Base-by-base conservation (phyloP, 371 early-diverging fungal species). In the Mortierella sp. region DNA sequence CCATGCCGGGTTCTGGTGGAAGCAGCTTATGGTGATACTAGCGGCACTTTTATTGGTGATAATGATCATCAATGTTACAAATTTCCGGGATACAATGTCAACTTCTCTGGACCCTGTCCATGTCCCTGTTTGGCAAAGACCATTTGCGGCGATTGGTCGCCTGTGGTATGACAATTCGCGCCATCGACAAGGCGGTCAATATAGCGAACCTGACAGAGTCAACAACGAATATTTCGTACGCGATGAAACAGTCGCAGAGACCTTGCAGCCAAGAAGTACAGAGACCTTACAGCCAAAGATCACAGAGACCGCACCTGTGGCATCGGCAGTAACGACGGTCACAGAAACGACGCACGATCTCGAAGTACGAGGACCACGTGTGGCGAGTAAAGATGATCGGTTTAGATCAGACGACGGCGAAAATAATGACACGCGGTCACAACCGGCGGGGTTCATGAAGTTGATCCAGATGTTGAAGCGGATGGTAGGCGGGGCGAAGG, bases 21-120 rank as follows among this genome's bases (percentile, higher is more conserved):
- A 66, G 49, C 70, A 49, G 35, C 59, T 72, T n/a, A 58, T 75
- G 66, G 66, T 64, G 18, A 37, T 51, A 6, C 5, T 80, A 10
- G 75, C 51, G n/a, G 68, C 76, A 1, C 18, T 65, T 10, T 32
- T 47, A 4, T 35, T 80, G 62, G 70, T 75, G 28, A 52, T 75
- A 22, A 64, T 75, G 70, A 69, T 80, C 12, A 61, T 67, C 70
- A 80, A 80, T 30, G 72, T 64, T n/a, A 72, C 75, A 24, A 66
- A 72, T 10, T 80, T 80, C 60, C 75, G 72, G 52, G 75, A 80
- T 39, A 74, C 74, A 1, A 28, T 67, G 26, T 64, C 70, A 55
- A 79, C 79, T 5, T 68, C 74, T 0, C 47, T 79, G 28, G 67
- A 73, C 32, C 39, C 64, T 20, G 71, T 70, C 22, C 39, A 39